Conservation (phyloP, 768 basidiomycete genomes). For the Trametes meyenii region DNA sequence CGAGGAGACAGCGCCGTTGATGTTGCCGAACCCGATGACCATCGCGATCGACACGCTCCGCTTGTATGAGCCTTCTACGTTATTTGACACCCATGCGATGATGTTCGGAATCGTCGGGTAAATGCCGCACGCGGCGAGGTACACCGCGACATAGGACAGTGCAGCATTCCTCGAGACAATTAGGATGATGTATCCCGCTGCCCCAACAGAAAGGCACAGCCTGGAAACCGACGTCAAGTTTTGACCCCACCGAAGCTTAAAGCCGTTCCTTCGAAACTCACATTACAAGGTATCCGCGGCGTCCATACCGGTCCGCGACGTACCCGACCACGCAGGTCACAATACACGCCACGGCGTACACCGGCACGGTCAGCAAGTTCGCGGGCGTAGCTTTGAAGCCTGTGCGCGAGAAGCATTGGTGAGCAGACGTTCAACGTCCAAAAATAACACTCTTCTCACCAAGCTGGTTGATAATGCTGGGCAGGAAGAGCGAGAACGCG, state of each 20-base stretch:
- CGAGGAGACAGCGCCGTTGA: slow-evolving; percentile 77
- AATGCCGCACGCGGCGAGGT: slow-evolving; percentile 73
- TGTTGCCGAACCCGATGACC: slow-evolving; percentile 70
- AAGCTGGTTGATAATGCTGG: slow-evolving; percentile 75
- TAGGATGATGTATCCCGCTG: slow-evolving; percentile 71
- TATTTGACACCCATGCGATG: slow-evolving; percentile 64
- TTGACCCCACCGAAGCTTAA: neutral
- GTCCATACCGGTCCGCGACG: slow-evolving; percentile 60
- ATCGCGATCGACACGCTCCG: slow-evolving; percentile 71
- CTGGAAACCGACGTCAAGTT: slow-evolving; percentile 16
- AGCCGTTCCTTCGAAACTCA: slow-evolving; percentile 35
- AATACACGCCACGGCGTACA: slow-evolving; percentile 70
- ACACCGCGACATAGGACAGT: slow-evolving; percentile 74
- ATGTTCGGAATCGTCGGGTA: slow-evolving; percentile 68
- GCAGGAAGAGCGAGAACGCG: slow-evolving; percentile 77
- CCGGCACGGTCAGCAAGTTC: slow-evolving; percentile 77
- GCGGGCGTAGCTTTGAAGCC: slow-evolving; percentile 72
- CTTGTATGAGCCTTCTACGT: slow-evolving; percentile 76
- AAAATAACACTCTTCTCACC: slow-evolving; percentile 38
- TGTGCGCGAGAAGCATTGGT: slow-evolving; percentile 24
- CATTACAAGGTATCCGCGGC: slow-evolving; percentile 68
- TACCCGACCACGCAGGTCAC: slow-evolving; percentile 68
- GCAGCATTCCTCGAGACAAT: slow-evolving; percentile 61
- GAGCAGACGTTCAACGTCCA: slow-evolving; percentile 32
- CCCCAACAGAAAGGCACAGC: slow-evolving; percentile 37